phyloP scores from a whole-genome alignment of 2,329 filamentous ascomycete genomes.

The Xylaria sp. region DNA sequence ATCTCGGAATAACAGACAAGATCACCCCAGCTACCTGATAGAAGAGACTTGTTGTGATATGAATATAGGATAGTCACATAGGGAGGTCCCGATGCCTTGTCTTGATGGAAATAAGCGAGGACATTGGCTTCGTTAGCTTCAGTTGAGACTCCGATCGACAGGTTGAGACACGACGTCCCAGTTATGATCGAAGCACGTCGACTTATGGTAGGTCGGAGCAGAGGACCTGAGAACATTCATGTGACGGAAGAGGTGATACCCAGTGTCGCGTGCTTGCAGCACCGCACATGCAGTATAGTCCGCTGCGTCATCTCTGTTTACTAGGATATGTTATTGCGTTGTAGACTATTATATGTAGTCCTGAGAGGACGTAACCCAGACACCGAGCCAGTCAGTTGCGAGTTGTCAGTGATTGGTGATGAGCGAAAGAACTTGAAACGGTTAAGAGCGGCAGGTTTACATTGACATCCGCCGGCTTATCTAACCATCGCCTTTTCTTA shows the following conservation, averaged over 20 bases:
- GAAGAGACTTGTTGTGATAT: neutral
- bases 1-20: neutral
- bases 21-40: neutral
- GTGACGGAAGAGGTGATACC: neutral
- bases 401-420: slow-evolving; percentile 15
- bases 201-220: neutral
- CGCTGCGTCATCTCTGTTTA: neutral
- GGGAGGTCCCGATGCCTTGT: neutral
- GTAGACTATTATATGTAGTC: neutral
- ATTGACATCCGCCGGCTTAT: neutral
- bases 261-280: too few species aligned
- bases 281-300: too few species aligned
- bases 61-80: neutral
- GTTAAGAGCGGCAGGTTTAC: slow-evolving; percentile 12
- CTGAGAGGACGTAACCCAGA: too few species aligned
- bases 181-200: neutral
- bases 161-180: neutral
- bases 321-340: neutral
- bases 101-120: neutral
- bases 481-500: neutral
- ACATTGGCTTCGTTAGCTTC: neutral
- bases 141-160: slow-evolving; percentile 6
- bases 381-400: too few species aligned
- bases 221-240: neutral
- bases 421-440: slow-evolving; percentile 22